Conservation (phyloP, 352 stramenopile species). For the Globisporangium cylindrosporum region DNA sequence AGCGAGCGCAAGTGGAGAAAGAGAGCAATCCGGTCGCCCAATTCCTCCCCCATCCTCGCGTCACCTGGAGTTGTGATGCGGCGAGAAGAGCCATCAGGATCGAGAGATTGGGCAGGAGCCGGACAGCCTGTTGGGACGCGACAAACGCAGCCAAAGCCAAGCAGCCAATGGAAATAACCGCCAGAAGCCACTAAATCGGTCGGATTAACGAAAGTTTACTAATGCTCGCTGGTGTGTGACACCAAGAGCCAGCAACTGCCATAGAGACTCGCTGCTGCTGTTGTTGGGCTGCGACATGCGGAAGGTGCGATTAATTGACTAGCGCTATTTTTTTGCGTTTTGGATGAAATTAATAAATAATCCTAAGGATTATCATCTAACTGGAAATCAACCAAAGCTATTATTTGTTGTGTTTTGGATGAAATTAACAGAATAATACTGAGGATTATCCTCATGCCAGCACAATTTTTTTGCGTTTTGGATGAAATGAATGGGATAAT, state of each 20-base stretch:
- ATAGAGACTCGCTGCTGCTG: background rate
- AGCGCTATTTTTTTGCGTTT: background rate
- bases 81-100: constrained; percentile 10
- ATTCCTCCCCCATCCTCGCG: constrained; percentile 2
- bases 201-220: background rate
- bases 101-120: background rate
- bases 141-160: background rate
- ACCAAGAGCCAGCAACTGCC: background rate
- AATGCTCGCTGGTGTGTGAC: background rate
- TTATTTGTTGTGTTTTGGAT: too few relatives aligned
- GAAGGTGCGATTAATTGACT: background rate
- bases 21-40: background rate
- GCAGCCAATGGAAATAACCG: background rate
- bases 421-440: too few relatives aligned
- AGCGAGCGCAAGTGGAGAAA: constrained; percentile 9
- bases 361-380: too few relatives aligned
- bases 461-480: background rate
- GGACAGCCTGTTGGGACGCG: background rate
- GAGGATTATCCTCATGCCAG: too few relatives aligned
- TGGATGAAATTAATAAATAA: too few relatives aligned
- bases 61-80: background rate
- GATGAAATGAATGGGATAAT: too few relatives aligned
- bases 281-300: background rate
- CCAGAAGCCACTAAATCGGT: background rate
- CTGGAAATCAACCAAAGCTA: too few relatives aligned